Percentiles rank a stretch among this genome's conserved stretches.
phyloP scores from a whole-genome alignment of 2,329 filamentous ascomycete species.

The Aspergillus pseudotamarii region DNA sequence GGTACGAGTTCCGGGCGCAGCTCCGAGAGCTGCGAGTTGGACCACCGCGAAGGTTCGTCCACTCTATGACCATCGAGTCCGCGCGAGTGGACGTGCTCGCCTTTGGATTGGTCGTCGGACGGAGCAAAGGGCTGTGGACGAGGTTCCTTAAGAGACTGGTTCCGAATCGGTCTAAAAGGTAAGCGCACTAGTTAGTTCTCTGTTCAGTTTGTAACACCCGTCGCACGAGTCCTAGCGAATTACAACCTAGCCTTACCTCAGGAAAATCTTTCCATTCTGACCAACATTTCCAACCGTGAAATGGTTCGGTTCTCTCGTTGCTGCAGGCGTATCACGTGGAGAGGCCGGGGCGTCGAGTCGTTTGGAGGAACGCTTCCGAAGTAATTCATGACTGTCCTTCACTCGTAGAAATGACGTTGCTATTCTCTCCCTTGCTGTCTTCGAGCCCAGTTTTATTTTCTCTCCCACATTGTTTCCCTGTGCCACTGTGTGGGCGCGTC shows the following conservation, averaged over 20 bases:
- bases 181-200: slow-evolving; percentile 16
- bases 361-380: slow-evolving; percentile 43
- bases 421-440: slow-evolving; percentile 35
- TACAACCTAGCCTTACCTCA: slow-evolving; percentile 62
- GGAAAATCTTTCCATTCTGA: slow-evolving; percentile 79
- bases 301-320: slow-evolving; percentile 67
- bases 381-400: slow-evolving; percentile 57
- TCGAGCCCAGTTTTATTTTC: slow-evolving; percentile 33
- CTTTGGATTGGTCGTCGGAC: slow-evolving; percentile 62
- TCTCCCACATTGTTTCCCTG: slow-evolving; percentile 33
- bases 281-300: slow-evolving; percentile 82
- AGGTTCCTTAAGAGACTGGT: slow-evolving; percentile 34
- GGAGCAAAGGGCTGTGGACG: slow-evolving; percentile 37
- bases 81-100: slow-evolving; percentile 53
- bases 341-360: slow-evolving; percentile 52
- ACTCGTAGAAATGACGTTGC: slow-evolving; percentile 42
- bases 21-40: slow-evolving; percentile 46
- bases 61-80: slow-evolving; percentile 27
- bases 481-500: slow-evolving; percentile 43
- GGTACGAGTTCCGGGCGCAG: slow-evolving; percentile 32
- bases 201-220: slow-evolving; percentile 20
- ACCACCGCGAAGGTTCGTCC: slow-evolving; percentile 41
- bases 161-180: slow-evolving; percentile 39
- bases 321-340: slow-evolving; percentile 62
- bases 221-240: slow-evolving; percentile 10